Evolutionary conservation across 1,284 basidiomycete genomes (phyloP).

Genomic region (Cryptococcus floricola): DNA sequence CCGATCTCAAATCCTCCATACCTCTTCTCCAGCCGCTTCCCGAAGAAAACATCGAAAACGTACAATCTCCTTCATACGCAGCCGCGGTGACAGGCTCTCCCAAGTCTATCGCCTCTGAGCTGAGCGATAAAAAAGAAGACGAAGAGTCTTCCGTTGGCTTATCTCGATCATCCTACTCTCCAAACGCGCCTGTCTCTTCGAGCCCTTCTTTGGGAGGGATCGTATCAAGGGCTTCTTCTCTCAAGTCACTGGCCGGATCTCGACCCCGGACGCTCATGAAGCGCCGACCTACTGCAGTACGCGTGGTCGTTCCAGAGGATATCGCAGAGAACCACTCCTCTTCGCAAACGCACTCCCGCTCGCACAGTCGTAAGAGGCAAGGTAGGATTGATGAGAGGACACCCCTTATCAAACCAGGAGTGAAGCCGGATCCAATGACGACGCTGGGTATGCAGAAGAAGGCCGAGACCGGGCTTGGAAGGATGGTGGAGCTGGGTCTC

Average conservation of each 20-base stretch:
- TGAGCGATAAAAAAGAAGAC: neutral
- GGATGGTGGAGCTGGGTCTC: conserved; percentile 37
- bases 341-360: neutral
- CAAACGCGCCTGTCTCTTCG: conserved; percentile 1
- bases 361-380: neutral
- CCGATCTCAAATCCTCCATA: conserved; percentile 9
- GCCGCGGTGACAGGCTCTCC: conserved; percentile 3
- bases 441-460: conserved; percentile 16
- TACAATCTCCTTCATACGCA: neutral
- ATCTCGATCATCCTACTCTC: neutral
- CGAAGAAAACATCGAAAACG: neutral
- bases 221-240: neutral
- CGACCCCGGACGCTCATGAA: conserved; percentile 5
- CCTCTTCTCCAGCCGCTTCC: neutral
- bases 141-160: conserved; percentile 12
- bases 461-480: conserved; percentile 31
- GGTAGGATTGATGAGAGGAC: conserved; percentile 29
- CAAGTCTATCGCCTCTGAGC: neutral
- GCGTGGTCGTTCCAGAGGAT: conserved; percentile 20
- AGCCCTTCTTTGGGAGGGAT: conserved; percentile 1
- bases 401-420: conserved; percentile 44
- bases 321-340: neutral
- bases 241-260: neutral
- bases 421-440: conserved; percentile 35
- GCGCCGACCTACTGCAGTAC: conserved; percentile 39